These are phyloP conservation scores for Dichomitus squalens DNA, from an alignment of 1,284 basidiomycete genomes.

Conservation along the genomic window DNA sequence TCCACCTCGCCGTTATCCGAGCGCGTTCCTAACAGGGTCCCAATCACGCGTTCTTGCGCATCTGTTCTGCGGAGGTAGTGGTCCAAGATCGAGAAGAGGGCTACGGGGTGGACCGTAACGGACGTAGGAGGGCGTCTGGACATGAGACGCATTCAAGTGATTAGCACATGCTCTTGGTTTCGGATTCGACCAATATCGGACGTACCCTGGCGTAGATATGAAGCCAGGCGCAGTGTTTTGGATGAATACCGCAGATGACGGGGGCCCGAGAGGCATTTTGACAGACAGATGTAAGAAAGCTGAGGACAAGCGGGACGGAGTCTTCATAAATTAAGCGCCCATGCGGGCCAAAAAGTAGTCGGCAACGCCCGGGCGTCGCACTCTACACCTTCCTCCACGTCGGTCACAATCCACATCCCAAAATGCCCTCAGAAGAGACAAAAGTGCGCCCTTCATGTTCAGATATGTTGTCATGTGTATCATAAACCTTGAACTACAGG, in stretches of 20 bases:
- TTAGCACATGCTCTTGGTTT: neutral
- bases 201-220: slow-evolving; percentile 37
- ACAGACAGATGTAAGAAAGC: slow-evolving; percentile 14
- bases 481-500: slow-evolving; percentile 58
- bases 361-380: slow-evolving; percentile 33
- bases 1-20: slow-evolving; percentile 61
- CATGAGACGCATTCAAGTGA: slow-evolving; percentile 10
- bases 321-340: slow-evolving; percentile 23
- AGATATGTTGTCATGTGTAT: no score
- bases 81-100: slow-evolving; percentile 95
- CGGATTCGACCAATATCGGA: neutral
- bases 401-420: slow-evolving; percentile 32
- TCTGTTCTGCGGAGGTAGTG: slow-evolving; percentile 92
- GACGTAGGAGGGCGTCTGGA: slow-evolving; percentile 68
- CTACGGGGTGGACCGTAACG: slow-evolving; percentile 89
- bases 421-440: slow-evolving; percentile 85
- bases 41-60: slow-evolving; percentile 89
- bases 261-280: slow-evolving; percentile 68
- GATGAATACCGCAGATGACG: slow-evolving; percentile 70
- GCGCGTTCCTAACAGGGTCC: slow-evolving; percentile 90
- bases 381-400: slow-evolving; percentile 29
- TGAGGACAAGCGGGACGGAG: slow-evolving; percentile 15
- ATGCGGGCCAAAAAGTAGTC: slow-evolving; percentile 35
- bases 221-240: slow-evolving; percentile 45
- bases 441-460: slow-evolving; percentile 49